These are phyloP conservation scores for Linanthus parryae DNA, from an alignment of 148 eudicot species.

Conservation along the genomic window DNA sequence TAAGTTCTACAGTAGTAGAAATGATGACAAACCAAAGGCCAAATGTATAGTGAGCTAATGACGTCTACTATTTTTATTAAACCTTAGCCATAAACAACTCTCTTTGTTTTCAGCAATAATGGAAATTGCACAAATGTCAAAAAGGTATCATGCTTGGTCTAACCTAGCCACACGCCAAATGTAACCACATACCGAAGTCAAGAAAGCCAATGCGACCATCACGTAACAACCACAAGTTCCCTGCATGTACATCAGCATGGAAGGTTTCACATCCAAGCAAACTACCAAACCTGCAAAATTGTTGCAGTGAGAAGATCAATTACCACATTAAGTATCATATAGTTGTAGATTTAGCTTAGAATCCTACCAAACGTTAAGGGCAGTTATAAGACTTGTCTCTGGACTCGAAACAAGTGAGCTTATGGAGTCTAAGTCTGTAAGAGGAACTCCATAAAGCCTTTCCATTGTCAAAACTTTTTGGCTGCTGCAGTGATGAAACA, in stretches of 20 bases:
- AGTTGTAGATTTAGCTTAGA: background rate
- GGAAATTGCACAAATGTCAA: background rate
- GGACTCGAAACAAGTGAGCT: constrained; percentile 84
- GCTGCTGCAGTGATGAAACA: constrained; percentile 69
- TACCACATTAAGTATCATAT: background rate
- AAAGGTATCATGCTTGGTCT: background rate
- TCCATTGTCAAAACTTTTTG: constrained; percentile 89
- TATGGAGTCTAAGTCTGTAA: constrained; percentile 94
- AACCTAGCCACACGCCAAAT: background rate
- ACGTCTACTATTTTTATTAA: too few relatives aligned
- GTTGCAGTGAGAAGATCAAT: constrained; percentile 1
- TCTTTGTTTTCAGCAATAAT: too few relatives aligned
- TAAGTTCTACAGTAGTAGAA: too few relatives aligned
- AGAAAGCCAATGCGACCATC: constrained; percentile 98
- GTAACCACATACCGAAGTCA: constrained; percentile 71
- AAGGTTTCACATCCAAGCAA: constrained; percentile 90
- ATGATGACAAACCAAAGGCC: too few relatives aligned
- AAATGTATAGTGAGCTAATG: too few relatives aligned
- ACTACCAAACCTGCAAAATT: constrained; percentile 85
- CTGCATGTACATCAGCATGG: constrained; percentile 99
- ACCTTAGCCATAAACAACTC: too few relatives aligned
- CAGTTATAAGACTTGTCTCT: constrained; percentile 86
- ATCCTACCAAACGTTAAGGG: constrained; percentile 91
- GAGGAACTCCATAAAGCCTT: constrained; percentile 97
- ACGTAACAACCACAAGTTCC: constrained; percentile 89